Evolutionary conservation across 202 grass and related monocot species (phyloP), one percentile per base, ranked within the genome.

Genomic region (Carex sylvatica): DNA sequence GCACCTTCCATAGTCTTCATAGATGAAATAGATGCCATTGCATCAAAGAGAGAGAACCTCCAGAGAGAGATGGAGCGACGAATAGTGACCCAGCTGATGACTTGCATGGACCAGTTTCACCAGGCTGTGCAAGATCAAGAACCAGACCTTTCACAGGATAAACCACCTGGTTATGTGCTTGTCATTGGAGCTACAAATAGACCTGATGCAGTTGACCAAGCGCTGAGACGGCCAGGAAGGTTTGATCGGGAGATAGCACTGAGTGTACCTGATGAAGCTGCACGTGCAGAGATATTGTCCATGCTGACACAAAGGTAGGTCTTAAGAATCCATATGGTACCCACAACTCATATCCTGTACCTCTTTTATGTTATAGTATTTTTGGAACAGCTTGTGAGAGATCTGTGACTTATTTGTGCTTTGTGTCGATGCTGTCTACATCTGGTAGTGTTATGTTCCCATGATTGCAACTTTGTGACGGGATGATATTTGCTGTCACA

Each of bases 111-210:
- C 70, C 86, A 98, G 83, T 93, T 89, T 80, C 95, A 91, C 13
- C 86, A 90, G 40, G 82, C 88, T 78, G 44, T 83, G 88, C 61
- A 52, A 83, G 82, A 84, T 74, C 87, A 0, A 52, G 74, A 70
- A 15, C 82, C 44, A 24, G 89, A 40, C 11, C 72, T 38, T 79
- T 80, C 24, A 38, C 84, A 6, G 83, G 93, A 93, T 68, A 90
- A 84, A 77, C 92, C 91, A 69, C 83, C 89, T 91, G 89, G 88
- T 13, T 98, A 90, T 83, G 88, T 95, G 88, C 90, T 95, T 87
- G 96, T 95, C 7, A 98, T 98, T 86, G 96, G 96, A 84, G 92
- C 92, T 51, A 98, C 92, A 9, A 98, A 98, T 78, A 91, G 92
- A 88, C 96, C 96, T 83, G 91, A 98, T 89, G 86, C 91, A 33